Evolutionary conservation across 2,329 filamentous ascomycete genomes (phyloP).

Genomic region (Penicillium rolfsii): DNA sequence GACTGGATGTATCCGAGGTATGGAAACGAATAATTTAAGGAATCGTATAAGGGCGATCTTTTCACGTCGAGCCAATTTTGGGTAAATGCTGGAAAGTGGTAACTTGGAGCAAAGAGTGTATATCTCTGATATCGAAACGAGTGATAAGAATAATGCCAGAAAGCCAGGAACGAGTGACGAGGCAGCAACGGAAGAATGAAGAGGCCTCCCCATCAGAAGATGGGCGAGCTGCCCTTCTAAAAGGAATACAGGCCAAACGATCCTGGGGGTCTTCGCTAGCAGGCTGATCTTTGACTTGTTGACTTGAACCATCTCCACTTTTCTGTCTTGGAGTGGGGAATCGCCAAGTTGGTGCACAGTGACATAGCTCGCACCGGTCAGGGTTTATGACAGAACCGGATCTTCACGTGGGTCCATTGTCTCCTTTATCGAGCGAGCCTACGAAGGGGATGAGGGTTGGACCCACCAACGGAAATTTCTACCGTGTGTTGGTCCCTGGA

Average conservation of each 20-base stretch:
- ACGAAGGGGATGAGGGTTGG: neutral
- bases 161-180: slow-evolving; percentile 1
- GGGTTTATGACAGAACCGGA: neutral
- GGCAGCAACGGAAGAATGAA: neutral
- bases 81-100: too few relatives aligned
- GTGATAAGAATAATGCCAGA: neutral
- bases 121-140: neutral
- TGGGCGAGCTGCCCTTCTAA: neutral
- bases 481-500: neutral
- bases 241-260: neutral
- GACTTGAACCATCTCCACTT: slow-evolving; percentile 1
- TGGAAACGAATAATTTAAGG: neutral
- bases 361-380: neutral
- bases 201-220: neutral
- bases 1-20: neutral
- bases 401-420: neutral
- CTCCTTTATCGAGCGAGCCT: neutral
- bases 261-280: neutral
- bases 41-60: neutral
- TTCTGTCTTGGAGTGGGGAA: neutral
- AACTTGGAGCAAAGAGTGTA: neutral
- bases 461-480: neutral
- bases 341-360: neutral
- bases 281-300: neutral
- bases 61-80: neutral